Evolutionary conservation across 2,329 filamentous ascomycete species (phyloP).

Genomic region (Biscogniauxia marginata): DNA sequence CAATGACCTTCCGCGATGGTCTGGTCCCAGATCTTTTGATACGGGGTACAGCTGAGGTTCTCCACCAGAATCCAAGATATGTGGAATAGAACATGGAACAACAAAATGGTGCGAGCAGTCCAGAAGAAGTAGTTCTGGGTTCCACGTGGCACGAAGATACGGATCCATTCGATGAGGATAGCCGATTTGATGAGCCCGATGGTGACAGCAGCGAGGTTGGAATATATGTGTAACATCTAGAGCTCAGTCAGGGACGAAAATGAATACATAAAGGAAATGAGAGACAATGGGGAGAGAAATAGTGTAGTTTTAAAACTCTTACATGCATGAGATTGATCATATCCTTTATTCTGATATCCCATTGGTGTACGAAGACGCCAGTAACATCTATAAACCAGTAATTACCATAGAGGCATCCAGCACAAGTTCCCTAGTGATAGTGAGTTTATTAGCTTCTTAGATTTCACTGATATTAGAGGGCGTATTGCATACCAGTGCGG

Average conservation of each 20-base stretch:
- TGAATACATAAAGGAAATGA: background rate
- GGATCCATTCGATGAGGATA: constrained; percentile 18
- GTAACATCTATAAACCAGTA: constrained; percentile 1
- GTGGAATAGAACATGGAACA: constrained; percentile 21
- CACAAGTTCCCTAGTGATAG: background rate
- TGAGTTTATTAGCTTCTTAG: constrained; percentile 2
- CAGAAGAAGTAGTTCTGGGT: constrained; percentile 22
- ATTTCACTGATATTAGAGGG: background rate
- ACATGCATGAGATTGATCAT: constrained; percentile 1
- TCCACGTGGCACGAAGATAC: constrained; percentile 18
- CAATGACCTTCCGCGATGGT: constrained; percentile 29
- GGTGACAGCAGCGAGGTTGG: constrained; percentile 7
- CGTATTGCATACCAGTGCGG: constrained; percentile 5
- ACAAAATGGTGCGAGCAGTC: constrained; percentile 18
- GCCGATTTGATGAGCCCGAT: constrained; percentile 11
- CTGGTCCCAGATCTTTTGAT: constrained; percentile 27
- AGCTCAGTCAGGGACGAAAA: background rate
- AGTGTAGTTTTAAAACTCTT: background rate
- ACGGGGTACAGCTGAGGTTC: constrained; percentile 29
- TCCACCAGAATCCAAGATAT: constrained; percentile 20
- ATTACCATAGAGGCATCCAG: background rate
- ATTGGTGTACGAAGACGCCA: constrained; percentile 23
- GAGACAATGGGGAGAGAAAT: constrained; percentile 8
- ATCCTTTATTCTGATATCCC: constrained; percentile 16
- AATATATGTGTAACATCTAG: constrained; percentile 10